Conservation (phyloP, 306 rosid genomes). For the Vigna reflexopilosa region DNA sequence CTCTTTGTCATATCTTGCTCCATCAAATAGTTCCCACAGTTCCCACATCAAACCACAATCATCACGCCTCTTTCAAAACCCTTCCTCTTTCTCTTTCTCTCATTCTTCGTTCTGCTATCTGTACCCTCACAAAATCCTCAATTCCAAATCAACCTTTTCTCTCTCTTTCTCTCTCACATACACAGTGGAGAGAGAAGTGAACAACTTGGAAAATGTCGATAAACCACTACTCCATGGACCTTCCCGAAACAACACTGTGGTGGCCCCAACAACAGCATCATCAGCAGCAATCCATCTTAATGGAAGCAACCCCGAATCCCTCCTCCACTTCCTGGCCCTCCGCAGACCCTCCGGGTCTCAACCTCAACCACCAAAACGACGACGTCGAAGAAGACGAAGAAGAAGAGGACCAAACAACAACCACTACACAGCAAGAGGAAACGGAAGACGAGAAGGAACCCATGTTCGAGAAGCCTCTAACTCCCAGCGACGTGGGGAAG, state of each 20-base stretch:
- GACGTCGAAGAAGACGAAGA: slow-evolving; percentile 31
- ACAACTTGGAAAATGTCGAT: slow-evolving; percentile 51
- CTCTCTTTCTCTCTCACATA: background rate
- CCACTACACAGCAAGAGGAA: background rate
- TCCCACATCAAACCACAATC: slow-evolving; percentile 67
- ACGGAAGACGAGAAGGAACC: slow-evolving; percentile 54
- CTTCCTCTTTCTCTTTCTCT: slow-evolving; percentile 10
- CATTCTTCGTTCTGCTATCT: slow-evolving; percentile 9
- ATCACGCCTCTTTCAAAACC: slow-evolving; percentile 55
- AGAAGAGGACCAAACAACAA: slow-evolving; percentile 4
- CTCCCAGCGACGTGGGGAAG: slow-evolving; percentile 96
- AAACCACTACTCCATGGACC: slow-evolving; percentile 63
- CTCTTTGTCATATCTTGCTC: slow-evolving; percentile 63
- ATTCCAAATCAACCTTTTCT: background rate
- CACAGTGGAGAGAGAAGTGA: too few relatives aligned
- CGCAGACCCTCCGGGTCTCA: slow-evolving; percentile 25
- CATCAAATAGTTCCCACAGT: slow-evolving; percentile 69
- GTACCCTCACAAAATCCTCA: slow-evolving; percentile 19
- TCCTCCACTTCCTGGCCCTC: slow-evolving; percentile 39
- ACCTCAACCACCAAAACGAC: slow-evolving; percentile 55
- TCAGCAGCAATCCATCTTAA: slow-evolving; percentile 42
- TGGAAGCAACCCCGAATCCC: slow-evolving; percentile 45
- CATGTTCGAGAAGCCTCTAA: slow-evolving; percentile 94
- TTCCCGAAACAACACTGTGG: slow-evolving; percentile 58
- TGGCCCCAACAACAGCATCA: slow-evolving; percentile 58